phyloP scores from a whole-genome alignment of 192 early-diverging fungal species.

The Coemansia sp. region DNA sequence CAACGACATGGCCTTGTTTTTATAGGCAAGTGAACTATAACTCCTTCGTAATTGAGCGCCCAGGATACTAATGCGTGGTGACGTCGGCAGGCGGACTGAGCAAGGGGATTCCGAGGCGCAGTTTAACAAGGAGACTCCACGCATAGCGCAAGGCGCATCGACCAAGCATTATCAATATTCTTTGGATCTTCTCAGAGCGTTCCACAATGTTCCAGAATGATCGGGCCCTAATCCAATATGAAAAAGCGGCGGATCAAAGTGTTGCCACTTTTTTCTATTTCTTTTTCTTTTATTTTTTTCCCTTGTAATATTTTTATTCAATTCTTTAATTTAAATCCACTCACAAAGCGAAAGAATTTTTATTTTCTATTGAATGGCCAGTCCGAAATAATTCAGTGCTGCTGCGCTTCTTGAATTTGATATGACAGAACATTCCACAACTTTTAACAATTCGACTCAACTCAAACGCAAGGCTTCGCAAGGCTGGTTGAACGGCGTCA shows the following conservation, averaged over 20 bases:
- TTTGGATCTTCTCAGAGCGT: neutral
- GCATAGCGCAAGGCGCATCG: neutral
- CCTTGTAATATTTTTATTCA: neutral
- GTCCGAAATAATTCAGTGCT: neutral
- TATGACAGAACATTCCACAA: conserved; percentile 1
- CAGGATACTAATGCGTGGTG: neutral
- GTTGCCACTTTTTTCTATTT: neutral
- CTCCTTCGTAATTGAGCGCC: neutral
- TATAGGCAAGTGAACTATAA: neutral
- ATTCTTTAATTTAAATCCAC: neutral
- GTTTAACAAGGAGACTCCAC: neutral
- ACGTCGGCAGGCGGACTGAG: conserved; percentile 8
- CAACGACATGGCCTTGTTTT: neutral
- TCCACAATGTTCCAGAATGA: neutral
- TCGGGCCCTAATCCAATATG: neutral
- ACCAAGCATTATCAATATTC: neutral
- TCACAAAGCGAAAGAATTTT: neutral
- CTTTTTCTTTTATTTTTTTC: neutral
- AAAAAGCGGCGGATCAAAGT: neutral
- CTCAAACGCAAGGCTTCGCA: conserved; percentile 11
- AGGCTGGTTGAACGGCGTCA: neutral
- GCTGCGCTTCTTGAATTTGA: neutral
- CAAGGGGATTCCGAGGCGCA: conserved; percentile 7
- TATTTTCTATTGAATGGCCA: neutral
- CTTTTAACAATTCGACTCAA: neutral